These are phyloP conservation scores for Blastobotrys ciferrii DNA, from an alignment of 1,139 yeast genomes.

Conservation along the genomic window DNA sequence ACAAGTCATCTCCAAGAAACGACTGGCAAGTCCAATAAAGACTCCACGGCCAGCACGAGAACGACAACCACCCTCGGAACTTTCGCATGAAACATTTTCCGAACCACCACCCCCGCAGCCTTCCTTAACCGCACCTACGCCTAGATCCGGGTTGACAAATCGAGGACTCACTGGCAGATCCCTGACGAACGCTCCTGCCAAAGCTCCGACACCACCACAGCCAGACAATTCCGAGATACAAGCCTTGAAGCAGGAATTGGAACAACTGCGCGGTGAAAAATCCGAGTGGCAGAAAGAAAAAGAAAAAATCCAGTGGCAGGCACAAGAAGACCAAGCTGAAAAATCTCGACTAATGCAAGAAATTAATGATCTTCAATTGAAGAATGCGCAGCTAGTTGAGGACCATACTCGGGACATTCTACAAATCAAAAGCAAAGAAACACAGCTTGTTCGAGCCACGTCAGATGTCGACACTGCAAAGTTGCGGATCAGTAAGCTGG, in stretches of 20 bases:
- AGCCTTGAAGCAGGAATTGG: constrained; percentile 42
- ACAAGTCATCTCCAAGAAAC: constrained; percentile 11
- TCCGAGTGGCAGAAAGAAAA: constrained; percentile 48
- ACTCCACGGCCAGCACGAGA: constrained; percentile 10
- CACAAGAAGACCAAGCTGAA: constrained; percentile 47
- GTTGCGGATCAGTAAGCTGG: constrained; percentile 49
- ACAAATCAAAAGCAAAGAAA: constrained; percentile 61
- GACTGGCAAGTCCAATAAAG: constrained; percentile 17
- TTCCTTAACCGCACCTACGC: constrained; percentile 20
- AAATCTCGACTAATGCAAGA: constrained; percentile 47
- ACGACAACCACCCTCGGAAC: background rate
- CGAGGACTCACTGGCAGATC: constrained; percentile 16
- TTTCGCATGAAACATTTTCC: background rate
- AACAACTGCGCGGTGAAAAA: constrained; percentile 49
- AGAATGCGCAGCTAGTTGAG: constrained; percentile 45
- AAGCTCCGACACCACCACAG: constrained; percentile 18
- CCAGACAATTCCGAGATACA: constrained; percentile 24
- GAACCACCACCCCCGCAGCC: constrained; percentile 14
- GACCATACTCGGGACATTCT: constrained; percentile 53
- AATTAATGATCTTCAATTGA: constrained; percentile 37
- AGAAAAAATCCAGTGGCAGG: constrained; percentile 41
- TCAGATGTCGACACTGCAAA: constrained; percentile 60
- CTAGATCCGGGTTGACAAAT: constrained; percentile 14
- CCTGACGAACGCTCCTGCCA: constrained; percentile 32
- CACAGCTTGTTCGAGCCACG: constrained; percentile 57